Evolutionary conservation across 192 early-diverging fungal genomes (phyloP).

Genomic region (Coemansia biformis): DNA sequence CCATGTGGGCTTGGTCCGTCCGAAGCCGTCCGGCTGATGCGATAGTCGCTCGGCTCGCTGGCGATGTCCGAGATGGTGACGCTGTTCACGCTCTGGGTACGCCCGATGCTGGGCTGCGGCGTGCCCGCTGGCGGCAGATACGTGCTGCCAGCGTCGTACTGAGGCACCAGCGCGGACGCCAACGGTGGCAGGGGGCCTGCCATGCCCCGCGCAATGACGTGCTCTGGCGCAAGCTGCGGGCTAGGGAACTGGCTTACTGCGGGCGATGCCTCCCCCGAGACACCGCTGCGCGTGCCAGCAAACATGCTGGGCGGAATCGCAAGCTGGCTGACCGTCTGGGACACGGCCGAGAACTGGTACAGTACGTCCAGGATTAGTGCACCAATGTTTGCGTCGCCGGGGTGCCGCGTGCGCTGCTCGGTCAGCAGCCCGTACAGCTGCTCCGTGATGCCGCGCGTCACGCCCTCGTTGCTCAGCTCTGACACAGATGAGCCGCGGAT

Average conservation of each 20-base stretch:
- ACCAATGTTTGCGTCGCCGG: slow-evolving; percentile 35
- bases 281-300: slow-evolving; percentile 15
- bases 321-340: slow-evolving; percentile 49
- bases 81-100: slow-evolving; percentile 12
- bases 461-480: slow-evolving; percentile 39
- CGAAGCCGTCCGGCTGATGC: slow-evolving; percentile 22
- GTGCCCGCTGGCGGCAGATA: slow-evolving; percentile 1
- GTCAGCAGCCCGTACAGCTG: slow-evolving; percentile 49
- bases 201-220: slow-evolving; percentile 16
- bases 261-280: slow-evolving; percentile 46
- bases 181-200: too few relatives aligned
- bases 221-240: slow-evolving; percentile 41
- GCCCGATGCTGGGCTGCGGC: slow-evolving; percentile 9
- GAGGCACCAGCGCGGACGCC: slow-evolving; percentile 32
- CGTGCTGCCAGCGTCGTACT: slow-evolving; percentile 7
- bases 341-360: slow-evolving; percentile 49
- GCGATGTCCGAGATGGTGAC: slow-evolving; percentile 2
- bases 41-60: slow-evolving; percentile 28
- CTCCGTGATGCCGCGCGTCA: slow-evolving; percentile 38
- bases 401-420: slow-evolving; percentile 44
- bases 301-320: slow-evolving; percentile 17
- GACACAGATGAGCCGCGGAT: slow-evolving; percentile 43
- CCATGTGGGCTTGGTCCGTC: slow-evolving; percentile 5
- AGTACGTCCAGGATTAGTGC: slow-evolving; percentile 47
- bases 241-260: slow-evolving; percentile 48